Percentiles rank a stretch among this genome's conserved stretches.
phyloP scores from a whole-genome alignment of 2,329 filamentous ascomycete species.

The Coleophoma crateriformis region DNA sequence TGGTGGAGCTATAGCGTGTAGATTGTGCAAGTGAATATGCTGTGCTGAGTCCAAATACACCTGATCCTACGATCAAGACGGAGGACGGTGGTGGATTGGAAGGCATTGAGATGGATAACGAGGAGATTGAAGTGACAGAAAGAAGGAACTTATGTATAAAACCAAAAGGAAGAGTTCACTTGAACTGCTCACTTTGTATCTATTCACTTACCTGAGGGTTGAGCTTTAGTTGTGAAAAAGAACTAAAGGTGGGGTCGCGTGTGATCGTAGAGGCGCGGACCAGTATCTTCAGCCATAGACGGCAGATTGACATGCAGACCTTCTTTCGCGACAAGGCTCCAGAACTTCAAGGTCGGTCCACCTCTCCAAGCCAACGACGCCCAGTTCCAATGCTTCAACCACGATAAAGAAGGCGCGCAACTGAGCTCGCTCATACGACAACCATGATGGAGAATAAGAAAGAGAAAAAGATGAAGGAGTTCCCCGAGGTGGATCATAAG shows the following conservation, averaged over 20 bases:
- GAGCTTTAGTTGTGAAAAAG: no score
- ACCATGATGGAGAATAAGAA: constrained; percentile 20
- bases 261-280: not conserved
- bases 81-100: constrained; percentile 25
- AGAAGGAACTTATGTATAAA: not conserved
- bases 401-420: no score
- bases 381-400: no score
- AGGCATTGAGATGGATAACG: not conserved
- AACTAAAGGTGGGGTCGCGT: no score
- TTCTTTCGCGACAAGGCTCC: not conserved
- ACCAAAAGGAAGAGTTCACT: no score
- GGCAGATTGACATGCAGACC: not conserved
- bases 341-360: not conserved
- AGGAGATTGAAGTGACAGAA: not conserved
- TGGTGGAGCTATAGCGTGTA: constrained; percentile 43
- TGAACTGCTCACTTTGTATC: no score
- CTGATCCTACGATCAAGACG: constrained; percentile 61
- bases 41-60: constrained; percentile 55
- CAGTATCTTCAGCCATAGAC: not conserved
- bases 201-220: no score
- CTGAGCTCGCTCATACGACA: no score
- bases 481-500: constrained; percentile 72
- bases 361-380: not conserved
- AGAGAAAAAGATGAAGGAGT: constrained; percentile 33
- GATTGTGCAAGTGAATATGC: constrained; percentile 62